Evolutionary conservation across 345 rosid species (phyloP).

Genomic region (Crucihimalaya himalaica): DNA sequence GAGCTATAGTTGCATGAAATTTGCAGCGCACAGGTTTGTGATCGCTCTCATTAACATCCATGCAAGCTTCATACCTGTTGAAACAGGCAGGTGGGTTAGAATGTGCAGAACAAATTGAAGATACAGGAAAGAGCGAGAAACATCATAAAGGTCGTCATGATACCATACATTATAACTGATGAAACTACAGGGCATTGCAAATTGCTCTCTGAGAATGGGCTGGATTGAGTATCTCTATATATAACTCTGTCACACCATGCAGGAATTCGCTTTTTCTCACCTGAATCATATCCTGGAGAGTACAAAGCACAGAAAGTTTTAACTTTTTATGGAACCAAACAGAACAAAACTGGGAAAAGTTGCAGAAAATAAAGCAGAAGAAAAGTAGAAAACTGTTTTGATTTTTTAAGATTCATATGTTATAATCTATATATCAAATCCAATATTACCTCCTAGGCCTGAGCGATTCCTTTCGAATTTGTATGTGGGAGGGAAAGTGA

Average conservation of each 20-base stretch:
- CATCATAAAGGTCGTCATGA: background rate
- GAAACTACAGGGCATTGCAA: conserved; percentile 85
- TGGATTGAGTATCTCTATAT: conserved; percentile 73
- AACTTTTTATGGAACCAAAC: background rate
- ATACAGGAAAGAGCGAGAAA: background rate
- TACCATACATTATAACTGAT: conserved; percentile 65
- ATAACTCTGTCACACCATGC: conserved; percentile 99
- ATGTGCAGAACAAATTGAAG: background rate
- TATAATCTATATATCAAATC: background rate
- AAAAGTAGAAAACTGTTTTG: background rate
- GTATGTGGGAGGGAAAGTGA: conserved; percentile 94
- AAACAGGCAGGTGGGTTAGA: conserved; percentile 3
- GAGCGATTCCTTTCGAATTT: conserved; percentile 76
- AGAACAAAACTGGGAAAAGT: background rate
- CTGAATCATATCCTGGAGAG: conserved; percentile 87
- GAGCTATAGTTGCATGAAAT: conserved; percentile 70
- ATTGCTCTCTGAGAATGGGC: conserved; percentile 58
- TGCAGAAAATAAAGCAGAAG: background rate
- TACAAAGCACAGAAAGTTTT: background rate
- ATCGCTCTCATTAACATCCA: conserved; percentile 95
- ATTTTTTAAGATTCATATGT: background rate
- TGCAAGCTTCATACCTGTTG: conserved; percentile 85
- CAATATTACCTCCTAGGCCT: conserved; percentile 81
- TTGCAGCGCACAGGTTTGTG: conserved; percentile 97
- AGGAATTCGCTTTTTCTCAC: conserved; percentile 96